Evolutionary conservation across 2,329 filamentous ascomycete genomes (phyloP).

Genomic region (Exophiala sp.): DNA sequence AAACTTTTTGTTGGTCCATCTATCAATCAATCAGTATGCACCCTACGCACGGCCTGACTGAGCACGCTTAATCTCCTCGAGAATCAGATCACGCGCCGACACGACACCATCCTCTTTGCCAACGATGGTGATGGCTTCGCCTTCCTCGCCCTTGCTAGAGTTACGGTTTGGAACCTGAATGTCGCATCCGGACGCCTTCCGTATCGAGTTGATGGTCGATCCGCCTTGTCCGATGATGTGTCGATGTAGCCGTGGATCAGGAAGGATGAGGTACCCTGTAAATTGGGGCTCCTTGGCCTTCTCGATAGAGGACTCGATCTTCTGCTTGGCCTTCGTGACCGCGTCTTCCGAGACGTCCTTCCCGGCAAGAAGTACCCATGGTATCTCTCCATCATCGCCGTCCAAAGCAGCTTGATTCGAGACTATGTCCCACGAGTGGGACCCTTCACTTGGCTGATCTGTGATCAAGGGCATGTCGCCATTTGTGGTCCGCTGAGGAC

Average conservation of each 20-base stretch:
- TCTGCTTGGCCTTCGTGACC: slow-evolving; percentile 74
- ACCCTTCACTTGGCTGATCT: slow-evolving; percentile 69
- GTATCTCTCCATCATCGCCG: slow-evolving; percentile 44
- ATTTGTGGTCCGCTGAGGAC: slow-evolving; percentile 47
- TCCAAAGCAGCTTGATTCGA: slow-evolving; percentile 25
- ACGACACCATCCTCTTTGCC: slow-evolving; percentile 78
- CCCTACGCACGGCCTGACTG: slow-evolving; percentile 9
- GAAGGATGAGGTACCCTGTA: slow-evolving; percentile 83
- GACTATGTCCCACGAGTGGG: slow-evolving; percentile 80
- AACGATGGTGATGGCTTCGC: slow-evolving; percentile 85
- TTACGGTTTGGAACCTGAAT: slow-evolving; percentile 90
- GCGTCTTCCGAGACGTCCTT: slow-evolving; percentile 58
- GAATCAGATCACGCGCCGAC: slow-evolving; percentile 80
- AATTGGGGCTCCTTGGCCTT: slow-evolving; percentile 50
- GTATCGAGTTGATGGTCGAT: slow-evolving; percentile 86
- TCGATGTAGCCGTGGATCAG: slow-evolving; percentile 84
- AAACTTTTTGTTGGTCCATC: too few relatives aligned
- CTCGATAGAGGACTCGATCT: slow-evolving; percentile 69
- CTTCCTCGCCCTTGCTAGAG: slow-evolving; percentile 51
- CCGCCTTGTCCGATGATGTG: slow-evolving; percentile 86
- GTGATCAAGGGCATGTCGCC: slow-evolving; percentile 80
- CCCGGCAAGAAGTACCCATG: slow-evolving; percentile 82
- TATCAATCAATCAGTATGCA: too few relatives aligned
- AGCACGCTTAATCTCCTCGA: slow-evolving; percentile 73
- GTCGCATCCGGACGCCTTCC: slow-evolving; percentile 86